Evolutionary conservation across 305 asterid genomes (phyloP), one percentile per base, ranked within the genome.

Genomic region (Fraxinus latifolia): DNA sequence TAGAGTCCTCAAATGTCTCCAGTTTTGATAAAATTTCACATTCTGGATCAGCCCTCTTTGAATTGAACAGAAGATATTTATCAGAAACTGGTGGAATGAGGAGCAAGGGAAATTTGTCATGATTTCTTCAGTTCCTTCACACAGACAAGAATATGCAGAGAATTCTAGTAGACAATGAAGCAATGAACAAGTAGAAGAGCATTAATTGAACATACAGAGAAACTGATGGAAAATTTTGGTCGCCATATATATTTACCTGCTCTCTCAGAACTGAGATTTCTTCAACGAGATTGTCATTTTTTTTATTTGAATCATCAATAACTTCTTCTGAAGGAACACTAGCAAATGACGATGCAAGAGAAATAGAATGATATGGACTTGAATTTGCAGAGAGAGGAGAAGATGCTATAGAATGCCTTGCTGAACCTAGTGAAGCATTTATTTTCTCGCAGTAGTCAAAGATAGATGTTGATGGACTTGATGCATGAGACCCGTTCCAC

Each of bases 231-330:
- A 31, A 62, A 27, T 72, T 79, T 60, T 42, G 29, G 27, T 70
- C 27, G 6, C 31, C 75, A 42, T 42, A 42, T 47, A 72, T 12
- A 21, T 77, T 77, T 83, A 93, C 96, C 93, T 88, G 97, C 80
- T 89, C 92, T 83, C 87, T 91, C 62, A 91, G 82, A 50, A 87
- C 79, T 31, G 89, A 87, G 79, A 93, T 83, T 83, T 91, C 97
- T 74, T 89, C 87, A 33, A 70, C 71, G 60, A 88, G 85, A 73
- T 81, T 84, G 15, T 87, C 91, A 65, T 79, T 83, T 82, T 85
- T 83, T 77, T 77, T 84, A 81, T 90, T 87, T 44, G 85, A 68
- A 83, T 83, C 86, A 84, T 87, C 93, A 50, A 73, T 29, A 70
- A 68, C 86, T 83, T 77, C 86, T 83, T 87, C 89, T 76, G 65